These are phyloP conservation scores for Medicago truncatula DNA, from an alignment of 306 rosid species.

Conservation along the genomic window DNA sequence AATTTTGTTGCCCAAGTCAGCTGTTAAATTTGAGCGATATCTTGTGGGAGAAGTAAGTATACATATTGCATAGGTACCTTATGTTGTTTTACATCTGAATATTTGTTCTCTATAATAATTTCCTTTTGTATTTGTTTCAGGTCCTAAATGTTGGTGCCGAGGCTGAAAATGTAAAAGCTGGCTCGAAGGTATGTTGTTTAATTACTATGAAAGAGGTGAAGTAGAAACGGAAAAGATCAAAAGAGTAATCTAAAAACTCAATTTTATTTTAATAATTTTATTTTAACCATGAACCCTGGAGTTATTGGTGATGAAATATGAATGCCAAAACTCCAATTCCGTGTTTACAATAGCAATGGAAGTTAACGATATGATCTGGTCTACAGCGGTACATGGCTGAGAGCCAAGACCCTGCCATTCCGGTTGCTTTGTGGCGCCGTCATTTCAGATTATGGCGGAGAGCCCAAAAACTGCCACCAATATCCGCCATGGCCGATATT, in stretches of 20 bases:
- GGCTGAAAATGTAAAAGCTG: conserved; percentile 72
- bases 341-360: neutral
- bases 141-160: conserved; percentile 80
- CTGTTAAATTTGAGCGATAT: conserved; percentile 91
- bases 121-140: conserved; percentile 52
- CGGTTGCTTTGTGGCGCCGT: no score
- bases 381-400: no score
- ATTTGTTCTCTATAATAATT: neutral
- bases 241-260: neutral
- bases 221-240: neutral
- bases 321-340: neutral
- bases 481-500: no score
- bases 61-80: conserved; percentile 1
- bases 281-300: neutral
- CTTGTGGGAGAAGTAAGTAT: conserved; percentile 84
- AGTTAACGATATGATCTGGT: no score
- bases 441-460: no score
- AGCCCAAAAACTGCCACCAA: no score
- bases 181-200: conserved; percentile 68
- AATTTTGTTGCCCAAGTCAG: conserved; percentile 84
- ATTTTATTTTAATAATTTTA: conserved; percentile 8
- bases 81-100: conserved; percentile 7
- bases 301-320: no score
- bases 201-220: conserved; percentile 16
- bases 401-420: no score